Base-by-base conservation (phyloP, 768 basidiomycete genomes). In the Collybiopsis luxurians region DNA sequence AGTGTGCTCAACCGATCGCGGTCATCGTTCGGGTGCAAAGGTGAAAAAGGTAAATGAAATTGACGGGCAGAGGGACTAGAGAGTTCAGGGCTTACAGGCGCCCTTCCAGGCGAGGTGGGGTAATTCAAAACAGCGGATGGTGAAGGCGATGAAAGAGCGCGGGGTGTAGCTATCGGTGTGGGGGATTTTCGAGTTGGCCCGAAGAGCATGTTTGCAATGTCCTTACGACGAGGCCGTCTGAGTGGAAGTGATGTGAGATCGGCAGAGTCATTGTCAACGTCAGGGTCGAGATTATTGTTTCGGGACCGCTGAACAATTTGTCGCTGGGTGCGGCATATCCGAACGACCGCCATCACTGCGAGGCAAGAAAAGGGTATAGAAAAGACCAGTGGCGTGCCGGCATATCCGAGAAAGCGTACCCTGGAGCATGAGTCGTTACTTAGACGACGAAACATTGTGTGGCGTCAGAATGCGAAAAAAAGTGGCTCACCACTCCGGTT, bases 341-440 rank as follows among this genome's bases (percentile, higher is more conserved):
- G 73, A 34, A 71, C 44, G 47, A 79, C 66, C n/a, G 79, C 77
- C 31, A 66, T 65, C 24, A 76, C 66, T 3, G 84, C 82, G 12
- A 85, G 66, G 59, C 76, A 69, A 39, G 84, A 66, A 46, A 79
- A 79, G 2, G 86, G 86, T 15, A 85, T 65, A 2, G 76, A 69
- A 10, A 82, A 66, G 42, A 82, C 53, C 56, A 85, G 73, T 0
- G 85, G 78, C 6, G 77, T 64, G 6, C 85, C 87, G 12, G 85
- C 79, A 61, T 86, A 87, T 38, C 82, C 80, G n/a, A 85, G 61
- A 55, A 87, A 77, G 44, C 86, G 82, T 28, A 81, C 75, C 87
- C 87, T 88, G 53, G 1, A 23, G 45, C 54, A 47, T 45, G 26
- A 58, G 42, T 26, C 2, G n/a, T 42, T 42, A 40, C 21, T 51